These are phyloP conservation scores for Mycena belliarum DNA, from an alignment of 768 basidiomycete genomes.

Conservation along the genomic window DNA sequence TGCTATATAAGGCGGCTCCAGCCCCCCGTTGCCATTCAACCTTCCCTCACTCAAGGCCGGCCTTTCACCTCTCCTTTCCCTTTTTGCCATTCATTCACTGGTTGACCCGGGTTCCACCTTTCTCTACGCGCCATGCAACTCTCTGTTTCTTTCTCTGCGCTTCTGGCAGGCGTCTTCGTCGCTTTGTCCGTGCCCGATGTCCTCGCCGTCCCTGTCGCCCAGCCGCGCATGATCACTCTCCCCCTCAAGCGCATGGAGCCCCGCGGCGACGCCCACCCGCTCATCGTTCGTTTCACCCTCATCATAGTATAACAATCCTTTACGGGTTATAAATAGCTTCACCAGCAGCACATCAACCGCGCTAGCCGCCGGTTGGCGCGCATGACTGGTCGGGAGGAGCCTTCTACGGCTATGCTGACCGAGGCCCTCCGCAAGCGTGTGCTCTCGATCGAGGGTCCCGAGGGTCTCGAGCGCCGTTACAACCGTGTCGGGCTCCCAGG, in stretches of 20 bases:
- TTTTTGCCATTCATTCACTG: constrained; percentile 27
- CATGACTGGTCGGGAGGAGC: constrained; percentile 61
- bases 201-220: constrained; percentile 44
- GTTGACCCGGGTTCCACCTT: constrained; percentile 27
- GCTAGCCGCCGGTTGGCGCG: constrained; percentile 63
- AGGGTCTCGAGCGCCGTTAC: constrained; percentile 28
- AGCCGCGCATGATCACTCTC: constrained; percentile 39
- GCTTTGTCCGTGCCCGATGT: constrained; percentile 39
- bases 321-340: too few species aligned
- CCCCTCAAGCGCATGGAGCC: constrained; percentile 41
- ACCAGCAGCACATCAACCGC: constrained; percentile 74
- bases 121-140: constrained; percentile 51
- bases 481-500: background rate
- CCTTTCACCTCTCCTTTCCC: constrained; percentile 32
- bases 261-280: constrained; percentile 33
- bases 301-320: too few species aligned
- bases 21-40: constrained; percentile 4
- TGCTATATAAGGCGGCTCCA: constrained; percentile 14
- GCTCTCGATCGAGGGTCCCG: constrained; percentile 36
- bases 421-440: constrained; percentile 51
- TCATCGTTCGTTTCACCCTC: constrained; percentile 28
- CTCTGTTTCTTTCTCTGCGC: constrained; percentile 47
- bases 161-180: constrained; percentile 54
- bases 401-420: constrained; percentile 48
- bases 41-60: constrained; percentile 34